A percentile compares a stretch with the other conserved stretches of the same genome.
These are phyloP conservation scores for Artemisia annua DNA, from an alignment of 129 eudicot species.

Conservation along the genomic window DNA sequence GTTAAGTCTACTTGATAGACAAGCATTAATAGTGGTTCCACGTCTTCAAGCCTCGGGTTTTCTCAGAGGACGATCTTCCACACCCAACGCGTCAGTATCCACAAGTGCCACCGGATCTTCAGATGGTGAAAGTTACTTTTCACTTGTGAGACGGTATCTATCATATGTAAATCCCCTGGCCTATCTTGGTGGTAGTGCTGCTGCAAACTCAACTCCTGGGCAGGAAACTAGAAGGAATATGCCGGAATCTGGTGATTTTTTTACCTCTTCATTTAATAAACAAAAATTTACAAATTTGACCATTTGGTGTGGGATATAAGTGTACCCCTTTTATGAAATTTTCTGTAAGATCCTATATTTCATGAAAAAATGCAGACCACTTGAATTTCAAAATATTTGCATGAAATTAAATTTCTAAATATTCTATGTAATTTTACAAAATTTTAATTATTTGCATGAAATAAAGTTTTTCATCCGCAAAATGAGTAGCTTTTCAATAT, in stretches of 20 bases:
- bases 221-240: slow-evolving; percentile 51
- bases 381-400: too few species aligned
- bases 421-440: too few species aligned
- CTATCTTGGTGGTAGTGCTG: slow-evolving; percentile 51
- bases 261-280: neutral
- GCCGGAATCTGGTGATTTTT: slow-evolving; percentile 54
- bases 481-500: too few species aligned
- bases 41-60: slow-evolving; percentile 30
- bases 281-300: too few species aligned
- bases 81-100: slow-evolving; percentile 29
- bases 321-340: too few species aligned
- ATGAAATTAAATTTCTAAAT: too few species aligned
- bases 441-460: too few species aligned
- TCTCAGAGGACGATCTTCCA: slow-evolving; percentile 35
- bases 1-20: slow-evolving; percentile 61
- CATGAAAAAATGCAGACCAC: too few species aligned
- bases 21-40: slow-evolving; percentile 74
- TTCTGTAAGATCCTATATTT: too few species aligned
- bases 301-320: too few species aligned
- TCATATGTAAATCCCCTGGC: slow-evolving; percentile 74
- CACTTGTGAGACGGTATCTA: slow-evolving; percentile 46
- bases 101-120: slow-evolving; percentile 39
- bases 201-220: slow-evolving; percentile 42
- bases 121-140: slow-evolving; percentile 66
- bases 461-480: too few species aligned